Conservation (phyloP, 148 eudicot species). For the Rhododendron ferrugineum region DNA sequence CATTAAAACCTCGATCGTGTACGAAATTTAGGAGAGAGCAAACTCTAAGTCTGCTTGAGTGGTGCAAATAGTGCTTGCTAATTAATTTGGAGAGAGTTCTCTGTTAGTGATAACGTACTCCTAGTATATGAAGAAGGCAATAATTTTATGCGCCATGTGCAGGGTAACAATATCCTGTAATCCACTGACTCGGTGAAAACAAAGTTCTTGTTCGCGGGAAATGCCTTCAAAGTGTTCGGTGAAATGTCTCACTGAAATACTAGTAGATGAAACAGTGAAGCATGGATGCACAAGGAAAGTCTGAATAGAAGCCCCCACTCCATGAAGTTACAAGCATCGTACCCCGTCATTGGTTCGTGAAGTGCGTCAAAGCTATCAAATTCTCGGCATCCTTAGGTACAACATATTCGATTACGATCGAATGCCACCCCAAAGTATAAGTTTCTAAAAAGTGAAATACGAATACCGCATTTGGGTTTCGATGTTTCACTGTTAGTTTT, state of each 20-base stretch:
- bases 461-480: too few species aligned
- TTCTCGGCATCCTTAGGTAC: too few species aligned
- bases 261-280: background rate
- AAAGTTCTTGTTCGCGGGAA: background rate
- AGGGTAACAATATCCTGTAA: background rate
- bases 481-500: background rate
- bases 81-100: background rate
- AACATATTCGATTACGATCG: too few species aligned
- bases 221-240: slow-evolving; percentile 5
- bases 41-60: background rate
- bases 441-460: too few species aligned
- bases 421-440: background rate
- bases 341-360: too few species aligned
- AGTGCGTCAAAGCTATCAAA: too few species aligned
- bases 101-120: background rate
- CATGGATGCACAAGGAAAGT: background rate
- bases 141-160: background rate
- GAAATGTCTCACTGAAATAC: background rate
- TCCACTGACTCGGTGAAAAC: background rate
- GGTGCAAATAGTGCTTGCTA: background rate
- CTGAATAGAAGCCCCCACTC: too few species aligned
- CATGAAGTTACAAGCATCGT: too few species aligned
- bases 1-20: too few species aligned
- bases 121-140: background rate
- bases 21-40: too few species aligned